Base-by-base conservation (phyloP, 2,329 filamentous ascomycete species). In the Neopestalotiopsis sp. region DNA sequence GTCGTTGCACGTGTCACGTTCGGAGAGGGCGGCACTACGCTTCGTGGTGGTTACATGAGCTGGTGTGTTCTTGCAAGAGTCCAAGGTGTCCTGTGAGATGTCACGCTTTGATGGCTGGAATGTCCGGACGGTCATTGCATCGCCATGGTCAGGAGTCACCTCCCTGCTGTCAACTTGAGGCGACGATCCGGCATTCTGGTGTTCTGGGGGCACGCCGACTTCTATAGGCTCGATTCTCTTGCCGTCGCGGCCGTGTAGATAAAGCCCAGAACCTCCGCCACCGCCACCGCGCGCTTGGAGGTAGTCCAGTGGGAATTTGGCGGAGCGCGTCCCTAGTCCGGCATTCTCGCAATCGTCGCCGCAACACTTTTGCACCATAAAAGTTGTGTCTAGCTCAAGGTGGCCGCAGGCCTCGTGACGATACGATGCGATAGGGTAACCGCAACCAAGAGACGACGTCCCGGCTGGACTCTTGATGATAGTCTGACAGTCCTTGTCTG, bases 331-430 rank as follows among this genome's bases (percentile, higher is more conserved):
- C 32, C 34, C 12, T n/a, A 42, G 30, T 14, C 58, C 28, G 17
- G 59, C 66, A 13, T 24, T 42, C 14, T 60, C 14, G 59, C 66
- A 67, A n/a, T 67, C 66, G 59, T 56, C 66, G 20, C 3, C 58
- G 66, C 66, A 62, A 40, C 66, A 67, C 32, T 52, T 56, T n/a
- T 67, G 66, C 4, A 67, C 66, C 58, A 67, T 67, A 17, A 67
- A 67, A 10, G 66, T 67, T 13, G 57, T 63, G 17, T 67, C 66
- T n/a, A 62, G 59, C 6, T 49, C 28, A 20, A 62, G 9, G 24
- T 56, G 59, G 66, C 42, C 42, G 58, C 57, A 67, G 38, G 56
- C 66, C 24, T 14, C 66, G 30, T 60, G 20, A 12, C 6, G n/a
- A 17, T 24, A 63, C 4, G 20, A 17, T 6, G 38, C 58, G 13